Base-by-base conservation (phyloP, 1,284 basidiomycete species). In the Thecaphora thlaspeos region DNA sequence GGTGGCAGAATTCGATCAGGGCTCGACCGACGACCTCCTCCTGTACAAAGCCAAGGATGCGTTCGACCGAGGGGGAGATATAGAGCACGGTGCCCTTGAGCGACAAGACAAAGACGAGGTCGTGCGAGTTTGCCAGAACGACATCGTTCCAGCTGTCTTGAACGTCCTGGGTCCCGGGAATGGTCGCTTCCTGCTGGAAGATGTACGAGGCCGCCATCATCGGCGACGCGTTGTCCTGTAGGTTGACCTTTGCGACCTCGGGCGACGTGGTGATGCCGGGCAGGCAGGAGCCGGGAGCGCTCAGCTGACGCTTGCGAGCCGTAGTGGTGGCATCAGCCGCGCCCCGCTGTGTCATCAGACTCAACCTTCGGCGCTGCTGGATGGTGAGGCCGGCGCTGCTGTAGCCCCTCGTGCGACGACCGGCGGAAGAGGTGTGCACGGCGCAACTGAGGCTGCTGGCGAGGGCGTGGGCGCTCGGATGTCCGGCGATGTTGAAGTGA, bases 71-170 rank as follows among this genome's bases (percentile, higher is more conserved):
- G 1, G 67, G 90, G 0, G 91, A 89, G 52, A 91, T 89, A 76
- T 95, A 97, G 42, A 93, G 84, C 79, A 96, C 91, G 14, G 84
- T 84, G 21, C 93, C 93, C 72, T 95, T 65, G 46, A 65, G 85
- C 3, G 89, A 92, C 26, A 96, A 82, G 24, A 95, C 91, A 75
- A 90, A 88, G 24, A 65, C 57, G n/a, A 65, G 57, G 39, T 65
- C 62, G 44, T 65, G 62, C 22, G 62, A 65, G 47, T 65, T 60
- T 44, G 48, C 28, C 0, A 65, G 46, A 12, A 65, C 41, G 11
- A 51, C 48, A 19, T 65, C 62, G 23, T 24, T 57, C 62, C 62
- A 65, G 11, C 34, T 24, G 19, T 51, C 46, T 19, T 34, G 32
- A 12, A 45, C 42, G 15, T 59, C 50, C 0, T 17, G 12, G 8